Evolutionary conservation across 352 stramenopile species (phyloP).

Genomic region (Phytophthora multivora): DNA sequence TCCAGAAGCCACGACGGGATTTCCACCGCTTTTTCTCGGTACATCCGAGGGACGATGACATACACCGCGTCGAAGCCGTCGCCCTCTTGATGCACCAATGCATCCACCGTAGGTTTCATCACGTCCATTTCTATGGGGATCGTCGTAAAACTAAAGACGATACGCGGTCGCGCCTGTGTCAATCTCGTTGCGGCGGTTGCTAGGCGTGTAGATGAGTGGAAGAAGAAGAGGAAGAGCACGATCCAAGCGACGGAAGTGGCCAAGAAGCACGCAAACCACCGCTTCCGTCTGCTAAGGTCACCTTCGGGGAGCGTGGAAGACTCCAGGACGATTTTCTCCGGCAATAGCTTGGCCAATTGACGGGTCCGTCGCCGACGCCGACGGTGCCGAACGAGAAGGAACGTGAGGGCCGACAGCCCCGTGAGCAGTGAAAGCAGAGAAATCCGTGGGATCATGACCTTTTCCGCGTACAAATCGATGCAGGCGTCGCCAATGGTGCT

Average conservation of each 20-base stretch:
- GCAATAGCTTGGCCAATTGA: constrained; percentile 21
- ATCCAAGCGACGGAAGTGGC: constrained; percentile 39
- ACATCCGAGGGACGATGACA: constrained; percentile 50
- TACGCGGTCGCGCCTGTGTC: constrained; percentile 33
- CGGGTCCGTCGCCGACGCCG: constrained; percentile 13
- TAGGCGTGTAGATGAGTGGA: constrained; percentile 39
- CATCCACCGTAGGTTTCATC: constrained; percentile 45
- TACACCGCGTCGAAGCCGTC: constrained; percentile 54
- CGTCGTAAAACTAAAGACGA: constrained; percentile 69
- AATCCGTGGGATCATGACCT: constrained; percentile 48
- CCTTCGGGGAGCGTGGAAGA: background rate
- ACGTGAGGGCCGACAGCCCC: constrained; percentile 10
- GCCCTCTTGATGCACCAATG: constrained; percentile 41
- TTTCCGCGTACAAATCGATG: constrained; percentile 48
- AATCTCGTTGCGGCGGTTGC: constrained; percentile 15
- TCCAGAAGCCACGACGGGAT: constrained; percentile 49
- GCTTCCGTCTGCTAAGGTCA: constrained; percentile 14
- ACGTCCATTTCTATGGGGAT: constrained; percentile 38
- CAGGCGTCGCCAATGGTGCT: constrained; percentile 26
- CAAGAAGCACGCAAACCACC: constrained; percentile 38
- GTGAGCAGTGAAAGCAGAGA: constrained; percentile 36
- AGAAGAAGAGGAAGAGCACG: constrained; percentile 39
- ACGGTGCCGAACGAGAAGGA: constrained; percentile 13
- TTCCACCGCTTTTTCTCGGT: constrained; percentile 36
- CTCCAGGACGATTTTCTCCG: constrained; percentile 22